A percentile compares a stretch with the other conserved stretches of the same genome.
phyloP scores from a whole-genome alignment of 306 rosid species.

The Cucumis cinereus region DNA sequence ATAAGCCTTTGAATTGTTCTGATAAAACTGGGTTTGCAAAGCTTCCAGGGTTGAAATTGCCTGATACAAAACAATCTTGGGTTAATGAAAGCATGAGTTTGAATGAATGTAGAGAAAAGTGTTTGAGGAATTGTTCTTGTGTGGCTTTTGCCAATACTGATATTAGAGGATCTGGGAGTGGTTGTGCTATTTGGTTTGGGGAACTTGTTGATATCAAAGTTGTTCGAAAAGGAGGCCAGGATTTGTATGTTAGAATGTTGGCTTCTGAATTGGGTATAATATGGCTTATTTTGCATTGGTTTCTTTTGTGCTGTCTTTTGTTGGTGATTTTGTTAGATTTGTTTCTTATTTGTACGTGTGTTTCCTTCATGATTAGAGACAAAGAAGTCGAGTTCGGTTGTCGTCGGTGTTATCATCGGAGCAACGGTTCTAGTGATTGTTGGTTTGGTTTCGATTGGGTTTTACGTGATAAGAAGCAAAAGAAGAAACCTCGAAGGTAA shows the following conservation, averaged over 20 bases:
- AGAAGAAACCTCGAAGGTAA: conserved; percentile 5
- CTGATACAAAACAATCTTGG: not conserved
- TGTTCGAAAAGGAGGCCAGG: conserved; percentile 5
- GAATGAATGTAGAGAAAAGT: conserved; percentile 27
- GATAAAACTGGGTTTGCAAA: conserved; percentile 24
- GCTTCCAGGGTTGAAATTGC: conserved; percentile 13
- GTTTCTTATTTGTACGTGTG: not conserved
- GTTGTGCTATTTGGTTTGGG: conserved; percentile 35
- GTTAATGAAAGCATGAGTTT: conserved; percentile 23
- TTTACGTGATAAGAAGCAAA: conserved; percentile 3
- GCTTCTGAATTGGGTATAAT: conserved; percentile 18
- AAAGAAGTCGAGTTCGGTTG: not conserved
- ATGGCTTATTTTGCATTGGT: conserved; percentile 1
- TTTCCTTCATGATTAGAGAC: not conserved
- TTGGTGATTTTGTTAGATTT: not conserved
- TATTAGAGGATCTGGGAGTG: conserved; percentile 35
- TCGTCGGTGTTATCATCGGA: not conserved
- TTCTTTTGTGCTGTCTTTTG: not conserved
- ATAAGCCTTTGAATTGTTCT: conserved; percentile 17
- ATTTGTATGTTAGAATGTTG: conserved; percentile 2
- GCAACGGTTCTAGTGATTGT: not conserved
- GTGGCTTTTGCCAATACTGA: conserved; percentile 34
- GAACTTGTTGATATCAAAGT: conserved; percentile 13
- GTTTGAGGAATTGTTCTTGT: conserved; percentile 47
- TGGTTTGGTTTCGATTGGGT: conserved; percentile 9